A percentile compares a stretch with the other conserved stretches of the same genome.
Conservation (phyloP, 305 asterid species). For the Coffea humblotiana region DNA sequence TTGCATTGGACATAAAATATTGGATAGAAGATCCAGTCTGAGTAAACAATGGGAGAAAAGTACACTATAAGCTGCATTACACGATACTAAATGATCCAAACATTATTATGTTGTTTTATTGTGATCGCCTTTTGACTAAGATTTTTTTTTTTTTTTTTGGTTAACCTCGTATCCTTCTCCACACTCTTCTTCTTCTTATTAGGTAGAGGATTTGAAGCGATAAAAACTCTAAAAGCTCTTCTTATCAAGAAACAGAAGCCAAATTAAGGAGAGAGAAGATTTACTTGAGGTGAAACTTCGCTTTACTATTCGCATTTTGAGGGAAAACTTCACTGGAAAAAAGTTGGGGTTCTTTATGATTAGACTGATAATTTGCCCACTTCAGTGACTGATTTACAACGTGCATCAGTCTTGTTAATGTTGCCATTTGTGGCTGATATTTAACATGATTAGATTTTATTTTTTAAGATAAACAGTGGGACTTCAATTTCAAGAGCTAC, state of each 20-base stretch:
- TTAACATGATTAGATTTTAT: not conserved
- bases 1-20: too few species aligned
- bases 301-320: too few species aligned
- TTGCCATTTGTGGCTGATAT: not conserved
- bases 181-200: too few species aligned
- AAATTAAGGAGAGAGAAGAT: too few species aligned
- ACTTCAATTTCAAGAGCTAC: not conserved
- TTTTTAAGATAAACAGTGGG: too few species aligned
- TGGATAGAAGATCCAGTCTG: too few species aligned
- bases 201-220: too few species aligned
- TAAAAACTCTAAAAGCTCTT: too few species aligned
- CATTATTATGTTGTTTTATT: not conserved
- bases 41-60: not conserved
- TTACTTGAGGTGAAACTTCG: not conserved
- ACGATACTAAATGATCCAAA: not conserved
- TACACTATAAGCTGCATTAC: not conserved
- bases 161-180: too few species aligned
- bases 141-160: too few species aligned
- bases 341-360: not conserved
- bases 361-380: not conserved
- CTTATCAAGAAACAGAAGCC: too few species aligned
- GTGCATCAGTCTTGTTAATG: not conserved
- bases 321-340: too few species aligned
- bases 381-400: not conserved
- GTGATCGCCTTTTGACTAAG: not conserved